phyloP scores from a whole-genome alignment of 441 rosid species.

The Syzygium syzygioides region DNA sequence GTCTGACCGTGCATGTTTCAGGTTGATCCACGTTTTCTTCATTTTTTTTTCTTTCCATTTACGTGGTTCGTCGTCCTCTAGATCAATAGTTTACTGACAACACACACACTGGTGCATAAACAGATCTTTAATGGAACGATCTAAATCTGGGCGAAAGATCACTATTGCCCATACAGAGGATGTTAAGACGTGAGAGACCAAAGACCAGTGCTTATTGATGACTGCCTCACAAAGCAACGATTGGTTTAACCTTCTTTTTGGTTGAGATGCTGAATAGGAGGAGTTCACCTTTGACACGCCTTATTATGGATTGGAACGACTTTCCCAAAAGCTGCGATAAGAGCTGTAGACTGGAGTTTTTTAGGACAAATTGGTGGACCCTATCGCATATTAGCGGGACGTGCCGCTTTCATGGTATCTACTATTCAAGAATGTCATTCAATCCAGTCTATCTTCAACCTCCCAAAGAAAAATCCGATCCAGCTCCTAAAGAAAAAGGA shows the following conservation, averaged over 20 bases:
- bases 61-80: background rate
- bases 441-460: background rate
- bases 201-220: background rate
- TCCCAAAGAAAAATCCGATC: no score
- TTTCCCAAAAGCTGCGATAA: background rate
- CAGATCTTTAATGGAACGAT: background rate
- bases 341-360: background rate
- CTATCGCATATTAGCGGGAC: background rate
- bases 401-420: background rate
- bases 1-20: background rate
- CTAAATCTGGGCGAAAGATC: background rate
- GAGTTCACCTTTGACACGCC: background rate
- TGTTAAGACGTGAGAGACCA: background rate
- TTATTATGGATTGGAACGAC: background rate
- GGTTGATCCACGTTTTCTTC: background rate
- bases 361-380: background rate
- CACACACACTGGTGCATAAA: background rate
- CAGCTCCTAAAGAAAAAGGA: no score
- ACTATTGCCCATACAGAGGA: background rate
- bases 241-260: background rate
- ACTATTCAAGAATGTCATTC: background rate
- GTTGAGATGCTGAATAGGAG: background rate
- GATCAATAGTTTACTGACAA: background rate
- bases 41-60: background rate
- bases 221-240: background rate